Evolutionary conservation across 176 grass and related monocot species (phyloP), one percentile per base, ranked within the genome.

Genomic region (Rhynchospora breviuscula): DNA sequence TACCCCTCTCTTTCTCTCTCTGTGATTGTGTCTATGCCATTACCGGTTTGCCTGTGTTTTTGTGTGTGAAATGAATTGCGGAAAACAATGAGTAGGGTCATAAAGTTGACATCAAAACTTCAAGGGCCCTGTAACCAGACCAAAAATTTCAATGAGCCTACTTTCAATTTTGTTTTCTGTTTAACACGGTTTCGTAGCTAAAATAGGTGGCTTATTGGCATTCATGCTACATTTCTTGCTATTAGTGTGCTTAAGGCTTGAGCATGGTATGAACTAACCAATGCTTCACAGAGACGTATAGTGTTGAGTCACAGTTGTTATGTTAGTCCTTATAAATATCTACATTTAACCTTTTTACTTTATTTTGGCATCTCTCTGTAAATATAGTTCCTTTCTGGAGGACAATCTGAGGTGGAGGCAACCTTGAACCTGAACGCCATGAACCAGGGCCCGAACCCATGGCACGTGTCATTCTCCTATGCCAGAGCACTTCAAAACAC

Each of bases 381-480:
- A 89, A 77, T 84, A 98, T 84, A 98, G 96, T 98, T 98, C 93
- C 84, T 98, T 71, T 98, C 96, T 35, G 96, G 96, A 7, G 96
- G 96, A 2, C 96, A 98, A 80, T 98, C 96, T 19, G 93, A 98
- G 80, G 89, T 95, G 56, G 96, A 98, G 91, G 96, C 96, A 15
- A 98, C 96, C 17, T 85, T 85, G 79, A 98, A 98, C 91, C 70
- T 98, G 83, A 98, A 98, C 87, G 93, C 96, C 69, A 98, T 98
- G 93, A 98, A 98, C 93, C 93, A 98, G 66, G 54, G 89, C 21
- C 10, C 93, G 10, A 89, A 91, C 92, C 96, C 96, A 19, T 98
- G 93, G 96, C 96, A 98, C 44, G 96, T 98, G 48, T 98, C 96
- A 0, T 98, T 98, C 86, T 95, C 96, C 21, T 98, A 93, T 53